Evolutionary conservation across 257 asterid genomes (phyloP), one percentile per base, ranked within the genome.

Genomic region (Dorcoceras hygrometricum): DNA sequence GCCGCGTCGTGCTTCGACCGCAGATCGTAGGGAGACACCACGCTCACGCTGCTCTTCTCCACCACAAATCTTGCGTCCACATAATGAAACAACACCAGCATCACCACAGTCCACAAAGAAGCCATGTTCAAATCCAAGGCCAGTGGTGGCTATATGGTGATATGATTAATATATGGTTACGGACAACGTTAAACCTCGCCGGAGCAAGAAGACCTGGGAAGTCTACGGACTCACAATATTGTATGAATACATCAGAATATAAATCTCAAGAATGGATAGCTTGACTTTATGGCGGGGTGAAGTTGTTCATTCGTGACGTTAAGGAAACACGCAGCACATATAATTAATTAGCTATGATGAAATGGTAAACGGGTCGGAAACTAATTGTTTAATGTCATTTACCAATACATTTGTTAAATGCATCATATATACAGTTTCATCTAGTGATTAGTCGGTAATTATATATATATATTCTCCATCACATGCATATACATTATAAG

Each of bases 1-100:
- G 97, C 88, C 19, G 93, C 97, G 63, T 92, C 96, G 76, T 89
- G 96, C 34, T 80, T 87, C 0, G 96, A 84, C 43, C 82, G 80
- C 27, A 77, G 51, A 27, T 72, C 73, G 51, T 62, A 67, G 0
- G 98, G 98, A 16, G 95, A 79, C 39, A 91, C 10, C 27, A 89
- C 76, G 66, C 87, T 84, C 2, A 91, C 78, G 68, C 98, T 91
- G 76, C 84, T 84, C 81, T 87, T 89, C 75, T 91, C 97, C 61
- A 91, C 96, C 50, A 91, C 86, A 59, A 39, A 46, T 46, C 80
- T 80, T 27, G 60, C 79, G 8, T 79, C 78, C 23, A 19, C 57
- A 16, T 51, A 12, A 26, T 36, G 14, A 19, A 74, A 19, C 63
- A 39, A 23, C 5, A 36, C 14, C 20, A 62, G 16, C 10, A 62